Base-by-base conservation (phyloP, 1,284 basidiomycete species). In the Irpex rosettiformis region DNA sequence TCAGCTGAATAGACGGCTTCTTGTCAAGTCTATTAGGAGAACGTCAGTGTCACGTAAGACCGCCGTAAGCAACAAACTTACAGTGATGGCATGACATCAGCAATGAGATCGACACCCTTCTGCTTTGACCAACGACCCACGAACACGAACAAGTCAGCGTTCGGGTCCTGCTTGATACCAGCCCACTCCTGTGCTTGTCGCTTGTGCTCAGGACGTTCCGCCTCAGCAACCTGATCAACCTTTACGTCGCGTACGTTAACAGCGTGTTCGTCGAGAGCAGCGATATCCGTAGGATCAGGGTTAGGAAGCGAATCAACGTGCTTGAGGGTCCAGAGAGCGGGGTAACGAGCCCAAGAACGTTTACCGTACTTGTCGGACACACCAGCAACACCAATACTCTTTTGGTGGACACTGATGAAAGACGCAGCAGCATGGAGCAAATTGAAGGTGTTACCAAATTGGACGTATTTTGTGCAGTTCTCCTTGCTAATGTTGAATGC, bases 121-220 rank as follows among this genome's bases (percentile, higher is more conserved):
- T 96, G 94, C 75, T 96, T 96, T 3, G 94, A 96, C 94, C 94
- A 96, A 66, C 94, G 89, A 71, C 94, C 94, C 65, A 96, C 94
- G 73, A 96, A 96, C 64, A 96, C 93, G 70, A 96, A 96, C 51
- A 96, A 73, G 72, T 95, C 93, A 2, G 93, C 87, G 54, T 91
- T 78, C 2, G 94, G 89, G 68, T 96, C 93, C 71, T 96, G 93
- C 70, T 87, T 89, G 72, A 96, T 87, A 54, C 88, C 86, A 42
- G 94, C 94, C 94, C 94, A 96, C 72, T 95, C 92, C 67, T 96
- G 94, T 22, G 94, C 92, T 70, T 94, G 91, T 21, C 93, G 84
- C 75, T 96, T 96, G 69, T 83, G 73, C 70, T 94, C 94, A 0
- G 94, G 94, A 58, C 94, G 89, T 65, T 90, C 87, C 18, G 90